Base-by-base conservation (phyloP, 768 basidiomycete species). In the Phanerochaete sordida region DNA sequence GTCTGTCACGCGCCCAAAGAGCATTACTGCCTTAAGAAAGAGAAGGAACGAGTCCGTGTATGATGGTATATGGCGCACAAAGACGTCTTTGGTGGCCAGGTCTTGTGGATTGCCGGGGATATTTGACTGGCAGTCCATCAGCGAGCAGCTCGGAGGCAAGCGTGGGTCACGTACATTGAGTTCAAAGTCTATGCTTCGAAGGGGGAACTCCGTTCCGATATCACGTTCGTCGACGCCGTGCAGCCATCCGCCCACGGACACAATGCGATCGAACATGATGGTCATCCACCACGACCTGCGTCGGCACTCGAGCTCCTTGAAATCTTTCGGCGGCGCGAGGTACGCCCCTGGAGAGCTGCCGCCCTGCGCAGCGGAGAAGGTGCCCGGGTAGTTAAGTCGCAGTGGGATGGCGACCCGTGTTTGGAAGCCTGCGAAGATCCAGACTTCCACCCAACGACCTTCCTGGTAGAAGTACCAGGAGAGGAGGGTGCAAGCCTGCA, bases 381-480 rank as follows among this genome's bases (percentile, higher is more conserved):
- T 92, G 35, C 92, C 91, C 3, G 91, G 91, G 70, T 91, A 91
- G 72, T 94, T 94, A 27, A 93, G 74, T 45, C 91, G 85, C 30
- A 94, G 77, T 5, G 91, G 92, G 19, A 93, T 80, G 26, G 90
- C 88, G 21, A 90, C 89, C 30, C 91, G 81, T 16, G 87, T 90
- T 69, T 92, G 89, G 67, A 93, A 93, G 13, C 84, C 90, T 21
- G 92, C 90, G 73, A 92, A 92, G 43, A 93, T 89, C 92, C 92
- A 93, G 3, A 93, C 88, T 73, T 94, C 92, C 9, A 93, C 91
- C 92, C 92, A 84, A 57, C 91, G 81, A 2, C 92, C 91, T 73
- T 93, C 92, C 58, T 91, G 88, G 68, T 93, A 94, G 65, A 93
- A 93, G 73, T 91, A 93, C 92, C 92, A 94, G 1, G 90, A 90